Conservation (phyloP, 805 yeast species). For the Monosporozyma servazzii region DNA sequence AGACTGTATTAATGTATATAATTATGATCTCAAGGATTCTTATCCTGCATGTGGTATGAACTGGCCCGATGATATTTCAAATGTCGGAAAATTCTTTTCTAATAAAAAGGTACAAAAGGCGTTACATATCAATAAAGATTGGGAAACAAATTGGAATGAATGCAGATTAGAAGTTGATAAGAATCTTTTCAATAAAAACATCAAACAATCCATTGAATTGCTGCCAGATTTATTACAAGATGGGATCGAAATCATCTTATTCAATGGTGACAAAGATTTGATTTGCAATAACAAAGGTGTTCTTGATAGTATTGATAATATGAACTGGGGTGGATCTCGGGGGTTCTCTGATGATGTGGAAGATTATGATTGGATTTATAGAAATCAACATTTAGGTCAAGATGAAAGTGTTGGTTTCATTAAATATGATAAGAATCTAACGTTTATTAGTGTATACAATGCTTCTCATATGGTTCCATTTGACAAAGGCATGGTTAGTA, state of each 20-base stretch:
- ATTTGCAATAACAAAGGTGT: conserved; percentile 81
- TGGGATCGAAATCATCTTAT: conserved; percentile 54
- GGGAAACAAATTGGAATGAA: conserved; percentile 55
- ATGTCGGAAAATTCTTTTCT: conserved; percentile 46
- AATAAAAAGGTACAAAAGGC: conserved; percentile 39
- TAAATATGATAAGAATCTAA: conserved; percentile 58
- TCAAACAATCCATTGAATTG: conserved; percentile 53
- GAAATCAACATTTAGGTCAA: conserved; percentile 10
- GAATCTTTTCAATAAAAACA: conserved; percentile 40
- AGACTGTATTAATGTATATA: conserved; percentile 77
- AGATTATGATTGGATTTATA: conserved; percentile 36
- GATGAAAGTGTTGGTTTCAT: conserved; percentile 36
- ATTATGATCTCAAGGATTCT: conserved; percentile 56
- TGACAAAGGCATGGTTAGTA: conserved; percentile 60
- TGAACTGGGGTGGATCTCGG: conserved; percentile 54
- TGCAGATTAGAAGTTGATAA: conserved; percentile 56
- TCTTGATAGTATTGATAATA: conserved; percentile 48
- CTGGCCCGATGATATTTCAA: conserved; percentile 70
- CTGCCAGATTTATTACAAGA: conserved; percentile 56
- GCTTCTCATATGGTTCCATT: conserved; percentile 93
- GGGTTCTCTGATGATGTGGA: conserved; percentile 27
- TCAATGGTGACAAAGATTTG: conserved; percentile 82
- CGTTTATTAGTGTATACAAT: conserved; percentile 62
- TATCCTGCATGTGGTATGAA: conserved; percentile 85
- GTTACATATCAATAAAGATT: conserved; percentile 38